Base-by-base conservation (phyloP, 805 yeast species). In the Cyberlindnera maritima region DNA sequence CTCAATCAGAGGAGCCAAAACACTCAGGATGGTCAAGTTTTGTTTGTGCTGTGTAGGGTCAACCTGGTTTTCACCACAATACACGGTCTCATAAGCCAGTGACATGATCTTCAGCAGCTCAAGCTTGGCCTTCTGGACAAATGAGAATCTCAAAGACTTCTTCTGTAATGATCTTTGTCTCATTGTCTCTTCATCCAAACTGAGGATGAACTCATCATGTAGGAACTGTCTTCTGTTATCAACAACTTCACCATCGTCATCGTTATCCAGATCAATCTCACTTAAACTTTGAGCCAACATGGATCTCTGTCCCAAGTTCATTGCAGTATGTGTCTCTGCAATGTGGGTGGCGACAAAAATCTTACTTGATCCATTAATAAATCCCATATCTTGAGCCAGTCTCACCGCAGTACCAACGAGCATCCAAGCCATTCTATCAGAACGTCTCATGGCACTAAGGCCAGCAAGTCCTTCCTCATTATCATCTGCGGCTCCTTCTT, bases 401-500 rank as follows among this genome's bases (percentile, higher is more conserved):
- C 97, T 72, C 2, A 88, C 85, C 0, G 95, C 91, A 2, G 88
- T 81, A 2, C 97, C 97, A 40, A 88, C 82, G 50, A 89, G 76
- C 94, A 90, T 86, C 92, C 96, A 91, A 0, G 96, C 85, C 90
- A 89, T 86, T 34, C 96, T 74, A 62, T 88, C 91, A 52, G 91
- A 83, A 58, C 96, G 71, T 56, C 95, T 74, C 79, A 90, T 81
- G 1, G 96, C 95, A 26, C 88, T 88, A 38, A 88, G 67, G 0
- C 96, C 96, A 0, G 91, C 83, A 36, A 79, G 66, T 28, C 77
- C 75, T 31, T 79, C 79, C 12, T 69, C 77, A 15, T 60, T 66
- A 20, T 68, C 72, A 20, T 51, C 56, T 1, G 26, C 49, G 4
- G 38, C 46, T 13, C 39, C 26, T 14, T 33, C 48, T 1, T n/a